A percentile compares a stretch with the other conserved stretches of the same genome.
phyloP scores from a whole-genome alignment of 179 eudicot genomes.

The Corrigiola litoralis region DNA sequence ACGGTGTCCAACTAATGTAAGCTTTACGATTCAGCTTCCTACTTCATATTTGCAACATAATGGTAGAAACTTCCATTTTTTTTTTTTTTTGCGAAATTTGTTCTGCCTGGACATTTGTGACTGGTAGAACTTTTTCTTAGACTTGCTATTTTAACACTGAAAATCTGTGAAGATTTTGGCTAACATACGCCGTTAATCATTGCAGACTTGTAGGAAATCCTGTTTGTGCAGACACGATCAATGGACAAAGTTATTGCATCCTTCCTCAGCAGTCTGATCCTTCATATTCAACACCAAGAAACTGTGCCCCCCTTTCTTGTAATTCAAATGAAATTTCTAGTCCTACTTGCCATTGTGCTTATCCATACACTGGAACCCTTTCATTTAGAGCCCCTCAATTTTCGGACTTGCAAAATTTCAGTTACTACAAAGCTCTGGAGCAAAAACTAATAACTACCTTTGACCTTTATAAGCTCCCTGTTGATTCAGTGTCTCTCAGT shows the following conservation, averaged over 20 bases:
- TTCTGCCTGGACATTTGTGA: background rate
- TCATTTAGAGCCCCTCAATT: constrained; percentile 62
- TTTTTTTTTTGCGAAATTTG: background rate
- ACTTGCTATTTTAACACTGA: background rate
- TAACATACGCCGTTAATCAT: background rate
- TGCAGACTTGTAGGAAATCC: constrained; percentile 61
- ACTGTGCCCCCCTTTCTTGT: constrained; percentile 46
- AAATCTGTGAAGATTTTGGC: background rate
- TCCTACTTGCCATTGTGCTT: constrained; percentile 70
- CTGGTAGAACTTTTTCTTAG: background rate
- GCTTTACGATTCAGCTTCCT: constrained; percentile 4
- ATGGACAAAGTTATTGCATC: constrained; percentile 36
- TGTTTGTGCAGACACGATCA: constrained; percentile 24
- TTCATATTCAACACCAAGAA: constrained; percentile 50
- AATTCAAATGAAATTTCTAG: constrained; percentile 47
- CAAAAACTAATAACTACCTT: constrained; percentile 34
- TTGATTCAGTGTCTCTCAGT: constrained; percentile 68
- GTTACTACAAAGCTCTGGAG: constrained; percentile 39
- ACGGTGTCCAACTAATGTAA: constrained; percentile 44
- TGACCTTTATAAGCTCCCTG: constrained; percentile 33
- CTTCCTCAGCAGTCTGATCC: constrained; percentile 28
- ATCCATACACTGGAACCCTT: constrained; percentile 60
- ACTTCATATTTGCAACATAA: background rate
- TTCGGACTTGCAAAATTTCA: constrained; percentile 49
- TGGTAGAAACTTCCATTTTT: background rate